Evolutionary conservation across 768 basidiomycete genomes (phyloP), one percentile per base, ranked within the genome.

Genomic region (Hydnum rufescens): DNA sequence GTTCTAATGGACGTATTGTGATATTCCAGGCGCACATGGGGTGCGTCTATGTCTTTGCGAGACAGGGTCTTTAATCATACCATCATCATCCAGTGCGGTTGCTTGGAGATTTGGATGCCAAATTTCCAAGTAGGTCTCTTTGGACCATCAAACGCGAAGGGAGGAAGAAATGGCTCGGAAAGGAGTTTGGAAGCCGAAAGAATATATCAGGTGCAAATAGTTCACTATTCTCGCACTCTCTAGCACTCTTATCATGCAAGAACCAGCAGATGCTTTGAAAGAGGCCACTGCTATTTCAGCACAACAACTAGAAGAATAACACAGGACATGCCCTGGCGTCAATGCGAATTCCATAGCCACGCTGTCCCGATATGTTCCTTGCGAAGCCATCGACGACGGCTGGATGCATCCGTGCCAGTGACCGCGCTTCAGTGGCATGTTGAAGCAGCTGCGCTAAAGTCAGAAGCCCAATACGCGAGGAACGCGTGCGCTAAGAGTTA

Each of bases 121-220:
- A 71, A 62, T 66, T 95, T 95, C 57, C 81, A 64, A 22, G 75
- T 73, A 2, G 89, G 89, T 55, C 90, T 74, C 55, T 78, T 74
- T 0, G 84, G 83, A 0, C 89, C 89, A 64, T 95, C 88, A 61
- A 93, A 95, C 3, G 92, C 84, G 63, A 93, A 92, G 8, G 93
- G 72, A 0, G 87, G 87, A 6, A 89, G 71, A 57, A 93, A 77
- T 0, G 89, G 87, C 3, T 78, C 72, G 52, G 72, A 43, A 63
- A 68, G 75, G 2, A 95, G 73, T 23, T 75, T 76, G 34, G 80
- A 63, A 86, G 87, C 43, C 84, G 81, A 64, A 88, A 92, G 69
- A 90, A 82, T 4, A 83, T n/a, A n/a, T n/a, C n/a, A n/a, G n/a
- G n/a, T n/a, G n/a, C n/a, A n/a, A n/a, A n/a, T 5, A 90, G 70